Percentiles rank a stretch among this genome's conserved stretches.
Conservation (phyloP, 1,284 basidiomycete species). For the Pulchroboletus neoregius region DNA sequence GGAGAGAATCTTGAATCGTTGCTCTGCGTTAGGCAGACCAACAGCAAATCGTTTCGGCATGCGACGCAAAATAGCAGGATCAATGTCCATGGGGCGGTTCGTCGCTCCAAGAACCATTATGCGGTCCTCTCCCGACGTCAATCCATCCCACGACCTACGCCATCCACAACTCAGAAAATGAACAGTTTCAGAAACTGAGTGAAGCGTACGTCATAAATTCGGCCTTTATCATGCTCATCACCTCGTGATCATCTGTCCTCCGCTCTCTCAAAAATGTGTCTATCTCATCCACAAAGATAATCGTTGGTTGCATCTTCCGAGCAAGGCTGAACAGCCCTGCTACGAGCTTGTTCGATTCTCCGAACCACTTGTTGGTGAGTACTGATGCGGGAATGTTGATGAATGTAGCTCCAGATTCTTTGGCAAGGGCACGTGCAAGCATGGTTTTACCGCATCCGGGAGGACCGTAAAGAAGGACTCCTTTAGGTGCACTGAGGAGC, state of each 20-base stretch:
- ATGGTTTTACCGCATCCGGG: conserved; percentile 95
- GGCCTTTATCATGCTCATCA: conserved; percentile 99
- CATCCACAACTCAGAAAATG: not conserved
- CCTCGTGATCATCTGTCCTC: conserved; percentile 89
- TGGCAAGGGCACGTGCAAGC: conserved; percentile 92
- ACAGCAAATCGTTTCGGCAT: conserved; percentile 99
- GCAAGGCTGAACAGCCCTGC: conserved; percentile 90
- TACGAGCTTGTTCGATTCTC: conserved; percentile 97
- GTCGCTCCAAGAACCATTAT: conserved; percentile 96
- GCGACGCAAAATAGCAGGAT: conserved; percentile 89
- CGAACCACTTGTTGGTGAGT: conserved; percentile 93
- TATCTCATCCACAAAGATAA: conserved; percentile 97
- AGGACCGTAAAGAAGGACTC: conserved; percentile 85
- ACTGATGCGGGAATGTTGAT: conserved; percentile 84
- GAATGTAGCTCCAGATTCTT: conserved; percentile 96
- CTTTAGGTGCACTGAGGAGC: conserved; percentile 71
- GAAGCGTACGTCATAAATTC: conserved; percentile 94
- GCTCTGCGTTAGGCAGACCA: conserved; percentile 74
- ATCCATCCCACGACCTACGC: conserved; percentile 89
- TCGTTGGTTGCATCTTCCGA: conserved; percentile 75
- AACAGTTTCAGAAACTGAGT: not conserved
- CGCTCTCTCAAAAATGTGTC: conserved; percentile 93
- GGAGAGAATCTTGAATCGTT: conserved; percentile 85
- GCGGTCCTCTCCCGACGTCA: conserved; percentile 79
- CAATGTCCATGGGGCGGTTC: conserved; percentile 94